Base-by-base conservation (phyloP, 345 rosid species). In the Durio zibethinus region DNA sequence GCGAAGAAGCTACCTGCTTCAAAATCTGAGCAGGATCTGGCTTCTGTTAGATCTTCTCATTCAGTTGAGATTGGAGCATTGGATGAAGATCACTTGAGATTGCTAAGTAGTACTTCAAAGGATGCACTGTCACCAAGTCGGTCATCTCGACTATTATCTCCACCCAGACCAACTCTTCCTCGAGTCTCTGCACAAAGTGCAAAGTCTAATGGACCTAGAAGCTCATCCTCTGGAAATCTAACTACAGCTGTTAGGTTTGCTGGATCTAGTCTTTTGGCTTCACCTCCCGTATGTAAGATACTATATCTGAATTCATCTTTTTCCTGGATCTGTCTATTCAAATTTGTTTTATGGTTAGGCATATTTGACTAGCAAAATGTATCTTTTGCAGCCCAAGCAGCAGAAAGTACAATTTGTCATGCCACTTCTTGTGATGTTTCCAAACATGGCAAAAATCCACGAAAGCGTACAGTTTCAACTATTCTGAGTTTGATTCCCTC, bases 271-370 rank as follows among this genome's bases (percentile, higher is more conserved):
- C 74, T 85, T n/a, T 81, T 85, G 83, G 87, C 83, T 81, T 79
- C 91, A 71, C 87, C 94, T 72, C 88, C 90, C 86, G 74, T 89
- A 82, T 91, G 98, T 92, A 96, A 93, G 98, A 90, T 85, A 62
- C 80, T 76, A 79, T 78, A 87, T 77, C 76, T 68, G 20, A 74
- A 45, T 70, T 71, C 57, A 59, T 69, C 47, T 77, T 38, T 50
- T 33, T 21, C 68, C 38, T 79, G 57, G 45, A 53, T 73, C 62
- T 76, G 25, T 75, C 29, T 77, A 59, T 71, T 53, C 45, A 73
- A 0, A 27, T 72, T 79, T 72, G 10, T 42, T 36, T 67, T 16
- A 33, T 63, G 23, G 31, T 77, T 35, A 67, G 78, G 42, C 36
- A 29, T 68, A n/a, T 79, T 77, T 88, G 84, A 83, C 82, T 54